phyloP scores from a whole-genome alignment of 495 filamentous ascomycete genomes.

The Penicillium cataractarum region DNA sequence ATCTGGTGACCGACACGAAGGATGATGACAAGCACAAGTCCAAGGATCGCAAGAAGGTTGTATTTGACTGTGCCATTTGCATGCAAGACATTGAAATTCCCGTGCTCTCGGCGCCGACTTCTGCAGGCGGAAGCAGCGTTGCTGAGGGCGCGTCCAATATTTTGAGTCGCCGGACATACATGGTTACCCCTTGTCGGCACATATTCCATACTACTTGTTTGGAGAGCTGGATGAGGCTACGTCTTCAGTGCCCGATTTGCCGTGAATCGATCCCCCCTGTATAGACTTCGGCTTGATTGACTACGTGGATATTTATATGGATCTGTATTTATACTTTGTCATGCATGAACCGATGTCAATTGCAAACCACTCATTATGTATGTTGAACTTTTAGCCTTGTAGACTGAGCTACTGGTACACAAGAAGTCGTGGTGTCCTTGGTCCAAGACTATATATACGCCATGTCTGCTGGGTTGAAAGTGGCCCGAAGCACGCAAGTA shows the following conservation, averaged over 20 bases:
- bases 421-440: no score
- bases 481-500: no score
- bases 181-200: constrained; percentile 97
- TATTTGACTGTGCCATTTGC: constrained; percentile 94
- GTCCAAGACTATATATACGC: no score
- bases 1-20: constrained; percentile 41
- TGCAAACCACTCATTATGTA: background rate
- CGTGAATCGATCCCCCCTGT: constrained; percentile 85
- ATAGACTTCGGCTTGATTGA: constrained; percentile 40
- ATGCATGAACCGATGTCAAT: background rate
- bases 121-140: constrained; percentile 48
- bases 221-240: constrained; percentile 93
- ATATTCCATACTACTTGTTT: constrained; percentile 93
- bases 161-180: constrained; percentile 79
- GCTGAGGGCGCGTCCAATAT: constrained; percentile 67
- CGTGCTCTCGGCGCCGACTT: constrained; percentile 63
- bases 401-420: no score
- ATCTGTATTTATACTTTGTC: constrained; percentile 14
- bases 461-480: no score
- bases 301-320: constrained; percentile 2
- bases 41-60: constrained; percentile 56
- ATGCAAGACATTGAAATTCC: constrained; percentile 89
- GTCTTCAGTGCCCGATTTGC: constrained; percentile 95
- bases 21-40: constrained; percentile 42
- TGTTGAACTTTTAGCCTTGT: background rate